These are phyloP conservation scores for Flaveria robusta DNA, from an alignment of 129 eudicot genomes.

Conservation along the genomic window DNA sequence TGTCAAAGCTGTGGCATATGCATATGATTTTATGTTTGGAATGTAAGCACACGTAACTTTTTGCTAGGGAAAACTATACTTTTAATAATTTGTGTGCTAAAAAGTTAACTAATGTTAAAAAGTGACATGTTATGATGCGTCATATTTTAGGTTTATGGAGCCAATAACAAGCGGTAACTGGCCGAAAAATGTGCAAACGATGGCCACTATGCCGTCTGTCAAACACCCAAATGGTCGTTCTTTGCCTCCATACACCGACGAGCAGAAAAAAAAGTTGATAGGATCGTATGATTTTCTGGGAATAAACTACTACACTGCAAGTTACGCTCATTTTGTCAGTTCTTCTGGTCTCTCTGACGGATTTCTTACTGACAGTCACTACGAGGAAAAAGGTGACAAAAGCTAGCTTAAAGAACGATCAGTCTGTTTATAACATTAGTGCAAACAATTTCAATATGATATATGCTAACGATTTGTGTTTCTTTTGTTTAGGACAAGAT, in stretches of 20 bases:
- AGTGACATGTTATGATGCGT: not conserved
- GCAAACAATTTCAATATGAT: not conserved
- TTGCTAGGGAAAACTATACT: not conserved
- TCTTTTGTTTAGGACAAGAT: conserved; percentile 14
- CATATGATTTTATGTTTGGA: conserved; percentile 40
- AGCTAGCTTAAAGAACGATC: no score
- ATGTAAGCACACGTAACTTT: conserved; percentile 16
- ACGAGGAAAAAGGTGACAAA: no score
- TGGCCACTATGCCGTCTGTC: conserved; percentile 28
- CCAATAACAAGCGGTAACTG: conserved; percentile 52
- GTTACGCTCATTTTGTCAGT: conserved; percentile 25
- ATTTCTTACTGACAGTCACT: conserved; percentile 5
- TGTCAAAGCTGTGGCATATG: conserved; percentile 29
- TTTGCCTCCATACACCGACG: conserved; percentile 1
- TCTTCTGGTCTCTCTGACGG: conserved; percentile 9
- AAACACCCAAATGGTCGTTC: conserved; percentile 28
- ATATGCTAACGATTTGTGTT: not conserved
- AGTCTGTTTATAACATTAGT: no score
- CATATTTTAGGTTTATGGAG: conserved; percentile 48
- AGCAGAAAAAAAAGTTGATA: conserved; percentile 36
- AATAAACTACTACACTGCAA: conserved; percentile 58
- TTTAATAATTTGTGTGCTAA: not conserved
- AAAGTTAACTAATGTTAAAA: not conserved
- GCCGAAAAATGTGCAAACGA: conserved; percentile 42
- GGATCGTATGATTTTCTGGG: conserved; percentile 64